These are phyloP conservation scores for Plasmodium vivax DNA, from an alignment of 169 alveolate genomes.

Conservation along the genomic window DNA sequence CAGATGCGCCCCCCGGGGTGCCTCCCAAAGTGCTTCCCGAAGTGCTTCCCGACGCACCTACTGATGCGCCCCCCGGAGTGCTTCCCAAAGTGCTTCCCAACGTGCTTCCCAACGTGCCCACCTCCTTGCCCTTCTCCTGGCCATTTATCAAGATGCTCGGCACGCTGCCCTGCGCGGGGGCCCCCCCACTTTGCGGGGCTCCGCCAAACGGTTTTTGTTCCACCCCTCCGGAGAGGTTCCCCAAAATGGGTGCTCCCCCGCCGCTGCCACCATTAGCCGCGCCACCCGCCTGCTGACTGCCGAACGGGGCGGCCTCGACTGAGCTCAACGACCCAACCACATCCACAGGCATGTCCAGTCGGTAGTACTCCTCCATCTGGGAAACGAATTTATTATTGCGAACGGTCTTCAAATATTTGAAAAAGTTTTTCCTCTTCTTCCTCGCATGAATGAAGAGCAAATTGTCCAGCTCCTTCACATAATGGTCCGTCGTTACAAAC, in stretches of 20 bases:
- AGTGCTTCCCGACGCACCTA: too few species aligned
- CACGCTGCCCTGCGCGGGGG: not conserved
- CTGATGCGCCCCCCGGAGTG: not conserved
- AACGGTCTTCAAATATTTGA: slow-evolving; percentile 27
- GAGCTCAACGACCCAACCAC: not conserved
- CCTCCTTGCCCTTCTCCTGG: not conserved
- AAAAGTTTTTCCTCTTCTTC: slow-evolving; percentile 41
- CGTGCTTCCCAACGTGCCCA: not conserved
- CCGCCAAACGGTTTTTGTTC: not conserved
- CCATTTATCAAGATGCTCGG: slow-evolving; percentile 3
- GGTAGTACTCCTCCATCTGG: slow-evolving; percentile 59
- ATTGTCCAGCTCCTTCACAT: slow-evolving; percentile 71
- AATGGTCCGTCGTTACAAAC: slow-evolving; percentile 25
- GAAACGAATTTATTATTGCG: slow-evolving; percentile 53
- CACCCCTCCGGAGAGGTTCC: not conserved
- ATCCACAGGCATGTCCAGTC: slow-evolving; percentile 27
- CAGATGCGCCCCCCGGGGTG: not conserved
- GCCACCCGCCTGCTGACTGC: not conserved
- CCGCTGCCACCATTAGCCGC: not conserved
- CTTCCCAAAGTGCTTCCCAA: not conserved
- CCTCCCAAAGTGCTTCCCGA: not conserved
- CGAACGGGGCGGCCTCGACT: not conserved
- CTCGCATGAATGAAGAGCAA: slow-evolving; percentile 2
- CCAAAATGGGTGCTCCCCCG: not conserved
- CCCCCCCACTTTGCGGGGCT: not conserved